Evolutionary conservation across 306 rosid genomes (phyloP), one percentile per base, ranked within the genome.

Genomic region (Spatholobus suberectus): DNA sequence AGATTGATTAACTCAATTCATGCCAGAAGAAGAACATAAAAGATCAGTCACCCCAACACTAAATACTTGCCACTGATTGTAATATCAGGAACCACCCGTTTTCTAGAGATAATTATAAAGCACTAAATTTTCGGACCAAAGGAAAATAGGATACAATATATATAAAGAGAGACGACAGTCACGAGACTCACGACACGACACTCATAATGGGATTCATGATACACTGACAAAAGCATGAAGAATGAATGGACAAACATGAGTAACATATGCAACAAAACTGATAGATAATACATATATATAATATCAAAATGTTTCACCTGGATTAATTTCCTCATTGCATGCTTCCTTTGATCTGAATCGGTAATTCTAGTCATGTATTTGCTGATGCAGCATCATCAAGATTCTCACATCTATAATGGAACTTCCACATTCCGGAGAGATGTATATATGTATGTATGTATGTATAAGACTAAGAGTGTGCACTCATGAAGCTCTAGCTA

Each of bases 331-430:
- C 46, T 26, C 13, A 32, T 18, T 41, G 37, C 24, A 14, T 69
- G 70, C 37, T 14, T 85, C 29, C 34, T 41, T 54, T 5, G 69
- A 47, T 34, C 63, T 40, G 70, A 81, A 37, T 26, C 21, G 5
- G 40, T 70, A 83, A 47, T 65, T 49, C 29, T 62, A 93, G 94
- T 77, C 95, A 86, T 82, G 65, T 83, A 91, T 86, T 66, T 81
- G 92, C 88, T 34, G 89, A 63, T 91, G 97, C 97, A 93, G 97
- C 95, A 91, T 93, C 97, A 93, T 93, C 97, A 93, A 93, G 95
- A 93, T 93, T 93, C 97, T 70, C 97, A 92, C 52, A 8, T 70
- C 47, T 43, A 18, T 13, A 12, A 58, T 17, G 29, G 43, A 69
- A 55, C 70, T 49, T 29, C n/a, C 17, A n/a, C n/a, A 23, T 49